These are phyloP conservation scores for Neofusicoccum umdonicola DNA, from an alignment of 2,329 filamentous ascomycete species.

Conservation along the genomic window DNA sequence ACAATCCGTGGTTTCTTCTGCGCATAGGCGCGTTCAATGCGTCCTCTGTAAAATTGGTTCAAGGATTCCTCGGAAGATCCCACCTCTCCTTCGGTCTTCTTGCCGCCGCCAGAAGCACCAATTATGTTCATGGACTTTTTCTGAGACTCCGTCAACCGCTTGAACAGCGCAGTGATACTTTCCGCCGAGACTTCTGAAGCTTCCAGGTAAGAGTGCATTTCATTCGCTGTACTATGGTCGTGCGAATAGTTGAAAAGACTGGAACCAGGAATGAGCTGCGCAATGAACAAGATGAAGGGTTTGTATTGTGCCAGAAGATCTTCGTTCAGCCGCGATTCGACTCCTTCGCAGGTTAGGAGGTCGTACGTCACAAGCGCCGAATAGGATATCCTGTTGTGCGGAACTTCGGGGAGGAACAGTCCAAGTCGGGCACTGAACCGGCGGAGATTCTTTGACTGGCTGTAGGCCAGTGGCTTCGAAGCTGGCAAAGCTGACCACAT, in stretches of 20 bases:
- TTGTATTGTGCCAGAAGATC: slow-evolving; percentile 23
- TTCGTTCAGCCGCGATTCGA: slow-evolving; percentile 21
- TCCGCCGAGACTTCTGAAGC: background rate
- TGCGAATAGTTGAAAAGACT: background rate
- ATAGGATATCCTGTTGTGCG: background rate
- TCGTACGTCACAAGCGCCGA: slow-evolving; percentile 33
- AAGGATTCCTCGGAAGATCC: slow-evolving; percentile 22
- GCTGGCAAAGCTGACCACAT: slow-evolving; percentile 6
- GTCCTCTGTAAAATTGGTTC: slow-evolving; percentile 27
- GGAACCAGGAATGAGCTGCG: background rate
- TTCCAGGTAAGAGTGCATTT: background rate
- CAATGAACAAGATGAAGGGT: slow-evolving; percentile 30
- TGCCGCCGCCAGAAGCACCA: background rate
- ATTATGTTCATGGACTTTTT: background rate
- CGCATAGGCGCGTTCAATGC: slow-evolving; percentile 26
- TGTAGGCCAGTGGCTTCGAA: background rate
- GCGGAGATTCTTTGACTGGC: too few species aligned
- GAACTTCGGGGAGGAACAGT: background rate
- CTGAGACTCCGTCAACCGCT: background rate
- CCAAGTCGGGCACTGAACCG: background rate
- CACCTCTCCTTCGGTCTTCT: background rate
- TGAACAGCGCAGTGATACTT: background rate
- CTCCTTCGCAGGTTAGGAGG: slow-evolving; percentile 23
- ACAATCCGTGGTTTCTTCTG: slow-evolving; percentile 21
- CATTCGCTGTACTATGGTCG: background rate